Conservation (phyloP, 2,329 filamentous ascomycete genomes). For the Neofusicoccum umdonicola region DNA sequence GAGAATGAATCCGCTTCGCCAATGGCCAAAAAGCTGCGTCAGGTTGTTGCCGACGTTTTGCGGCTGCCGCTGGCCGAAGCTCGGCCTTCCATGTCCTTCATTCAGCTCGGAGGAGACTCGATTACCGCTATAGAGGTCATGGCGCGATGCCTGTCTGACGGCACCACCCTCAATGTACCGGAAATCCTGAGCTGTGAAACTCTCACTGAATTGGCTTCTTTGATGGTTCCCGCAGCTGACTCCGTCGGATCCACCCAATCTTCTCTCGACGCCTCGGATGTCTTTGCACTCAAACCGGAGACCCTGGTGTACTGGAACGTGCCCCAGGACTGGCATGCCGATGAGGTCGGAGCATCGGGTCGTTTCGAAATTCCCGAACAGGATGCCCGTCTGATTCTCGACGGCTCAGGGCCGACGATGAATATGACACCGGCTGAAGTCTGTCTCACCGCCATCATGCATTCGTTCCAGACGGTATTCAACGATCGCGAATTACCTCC, state of each 20-base stretch:
- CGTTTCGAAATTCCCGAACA: background rate
- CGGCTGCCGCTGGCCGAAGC: background rate
- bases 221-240: background rate
- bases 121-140: background rate
- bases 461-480: background rate
- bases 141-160: background rate
- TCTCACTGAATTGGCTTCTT: background rate
- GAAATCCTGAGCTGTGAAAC: background rate
- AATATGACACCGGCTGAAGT: background rate
- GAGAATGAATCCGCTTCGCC: background rate
- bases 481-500: background rate
- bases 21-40: background rate
- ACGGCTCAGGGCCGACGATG: background rate
- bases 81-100: background rate
- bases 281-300: background rate
- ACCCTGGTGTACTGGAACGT: background rate
- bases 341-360: background rate
- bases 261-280: background rate
- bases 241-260: background rate
- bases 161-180: background rate
- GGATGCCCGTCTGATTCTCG: background rate
- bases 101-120: background rate
- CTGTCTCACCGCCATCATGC: background rate
- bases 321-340: background rate
- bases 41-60: background rate